Evolutionary conservation across 768 basidiomycete species (phyloP).

Genomic region (Hygrocybe coccinea): DNA sequence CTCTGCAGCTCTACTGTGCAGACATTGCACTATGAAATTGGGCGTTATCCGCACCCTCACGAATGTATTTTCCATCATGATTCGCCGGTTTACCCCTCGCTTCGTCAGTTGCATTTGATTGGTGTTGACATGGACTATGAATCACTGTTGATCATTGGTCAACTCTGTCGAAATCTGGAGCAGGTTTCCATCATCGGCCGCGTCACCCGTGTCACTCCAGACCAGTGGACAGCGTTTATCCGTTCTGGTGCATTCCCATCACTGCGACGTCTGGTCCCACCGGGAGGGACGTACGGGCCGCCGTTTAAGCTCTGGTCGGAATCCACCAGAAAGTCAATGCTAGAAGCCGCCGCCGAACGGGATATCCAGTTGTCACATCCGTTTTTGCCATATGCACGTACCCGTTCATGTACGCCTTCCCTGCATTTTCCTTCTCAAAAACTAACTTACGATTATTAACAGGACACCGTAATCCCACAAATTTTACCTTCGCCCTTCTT

Average conservation of each 20-base stretch:
- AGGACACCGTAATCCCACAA: constrained; percentile 10
- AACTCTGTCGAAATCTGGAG: constrained; percentile 36
- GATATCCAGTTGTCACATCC: too few relatives aligned
- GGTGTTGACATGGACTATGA: constrained; percentile 39
- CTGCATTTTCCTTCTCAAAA: neutral
- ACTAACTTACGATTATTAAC: too few relatives aligned
- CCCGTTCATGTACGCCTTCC: neutral
- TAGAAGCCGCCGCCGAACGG: constrained; percentile 4
- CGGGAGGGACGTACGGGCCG: constrained; percentile 37
- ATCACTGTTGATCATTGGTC: constrained; percentile 30
- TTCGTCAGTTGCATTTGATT: constrained; percentile 39
- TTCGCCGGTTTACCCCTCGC: constrained; percentile 17
- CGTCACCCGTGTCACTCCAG: constrained; percentile 29
- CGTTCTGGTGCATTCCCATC: constrained; percentile 30
- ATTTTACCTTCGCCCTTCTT: neutral
- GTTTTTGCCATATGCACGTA: neutral
- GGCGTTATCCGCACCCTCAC: constrained; percentile 20
- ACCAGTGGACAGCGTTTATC: constrained; percentile 43
- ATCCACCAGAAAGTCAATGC: constrained; percentile 14
- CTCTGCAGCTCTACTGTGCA: constrained; percentile 34
- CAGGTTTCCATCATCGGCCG: constrained; percentile 41
- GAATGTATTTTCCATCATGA: constrained; percentile 31
- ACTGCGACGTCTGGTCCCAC: constrained; percentile 33
- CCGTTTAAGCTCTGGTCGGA: constrained; percentile 39
- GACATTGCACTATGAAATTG: constrained; percentile 41